A percentile compares a stretch with the other conserved stretches of the same genome.
These are phyloP conservation scores for Trichoderma sp. DNA, from an alignment of 2,329 filamentous ascomycete species.

Conservation along the genomic window DNA sequence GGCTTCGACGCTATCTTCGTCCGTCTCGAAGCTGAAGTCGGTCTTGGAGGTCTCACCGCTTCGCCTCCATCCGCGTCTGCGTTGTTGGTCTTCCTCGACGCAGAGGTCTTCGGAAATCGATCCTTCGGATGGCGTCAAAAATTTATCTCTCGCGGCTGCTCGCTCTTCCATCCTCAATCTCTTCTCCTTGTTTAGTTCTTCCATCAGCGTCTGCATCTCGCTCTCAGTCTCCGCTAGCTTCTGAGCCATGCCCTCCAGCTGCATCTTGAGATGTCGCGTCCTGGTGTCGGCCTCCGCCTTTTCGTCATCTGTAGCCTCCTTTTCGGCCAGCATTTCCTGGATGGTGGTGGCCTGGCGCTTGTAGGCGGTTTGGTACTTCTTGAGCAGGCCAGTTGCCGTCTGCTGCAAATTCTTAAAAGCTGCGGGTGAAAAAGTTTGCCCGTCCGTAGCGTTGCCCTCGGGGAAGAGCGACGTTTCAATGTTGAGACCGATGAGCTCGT, in stretches of 20 bases:
- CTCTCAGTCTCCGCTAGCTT: constrained; percentile 59
- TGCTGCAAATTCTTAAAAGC: constrained; percentile 64
- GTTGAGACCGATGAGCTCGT: constrained; percentile 61
- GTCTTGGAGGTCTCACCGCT: constrained; percentile 51
- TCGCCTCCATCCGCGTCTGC: constrained; percentile 47
- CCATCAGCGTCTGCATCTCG: constrained; percentile 53
- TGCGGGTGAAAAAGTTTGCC: constrained; percentile 60
- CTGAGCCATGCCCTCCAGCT: constrained; percentile 62
- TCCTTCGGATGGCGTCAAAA: constrained; percentile 41
- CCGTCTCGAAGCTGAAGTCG: constrained; percentile 53
- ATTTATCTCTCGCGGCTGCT: constrained; percentile 36
- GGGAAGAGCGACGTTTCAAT: constrained; percentile 60
- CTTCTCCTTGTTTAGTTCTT: constrained; percentile 58
- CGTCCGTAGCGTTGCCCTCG: constrained; percentile 44
- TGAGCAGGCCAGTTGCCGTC: constrained; percentile 60
- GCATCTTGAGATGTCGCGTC: constrained; percentile 58
- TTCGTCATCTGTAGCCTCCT: constrained; percentile 59
- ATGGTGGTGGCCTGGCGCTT: constrained; percentile 55
- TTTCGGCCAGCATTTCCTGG: constrained; percentile 56
- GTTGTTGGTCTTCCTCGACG: constrained; percentile 54
- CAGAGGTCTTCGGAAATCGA: constrained; percentile 58
- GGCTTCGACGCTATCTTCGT: constrained; percentile 53
- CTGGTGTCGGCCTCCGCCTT: constrained; percentile 59
- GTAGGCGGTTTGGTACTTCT: constrained; percentile 63
- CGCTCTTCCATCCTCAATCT: constrained; percentile 48